Evolutionary conservation across 2,329 filamentous ascomycete species (phyloP), one percentile per base, ranked within the genome.

Genomic region (Magnaporthiopsis rhizophila): DNA sequence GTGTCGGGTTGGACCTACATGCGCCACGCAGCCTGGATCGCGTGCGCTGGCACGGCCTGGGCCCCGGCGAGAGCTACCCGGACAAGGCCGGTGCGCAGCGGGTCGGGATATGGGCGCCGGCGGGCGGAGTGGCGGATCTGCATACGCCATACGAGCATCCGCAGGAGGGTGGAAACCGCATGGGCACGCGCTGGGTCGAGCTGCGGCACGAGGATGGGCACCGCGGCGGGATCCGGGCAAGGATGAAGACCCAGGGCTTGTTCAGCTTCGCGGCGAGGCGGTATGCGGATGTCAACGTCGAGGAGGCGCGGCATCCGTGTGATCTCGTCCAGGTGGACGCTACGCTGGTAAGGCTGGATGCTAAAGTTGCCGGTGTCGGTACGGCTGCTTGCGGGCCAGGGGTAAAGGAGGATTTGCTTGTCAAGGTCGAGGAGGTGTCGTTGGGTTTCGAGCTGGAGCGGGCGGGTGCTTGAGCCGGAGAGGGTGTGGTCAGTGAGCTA

Each of bases 111-210:
- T 85, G 78, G 72, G 11, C 36, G n/a, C 11, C 58, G n/a, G 71
- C 70, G 0, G 70, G 70, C 0, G 73, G 71, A 0, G 74, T 86
- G 1, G 76, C 78, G 0, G 78, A 81, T 0, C 77, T 90, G 32
- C 81, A 83, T 70, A 80, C 81, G 0, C 76, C 78, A 0, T 89
- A 89, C 69, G 88, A 90, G 24, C 85, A 86, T 28, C 88, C 88
- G 0, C 88, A 91, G 71, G 88, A 90, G 69, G 85, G 82, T 63
- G 85, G 86, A 0, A 90, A 90, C 71, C 78, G 84, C 18, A 84
- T 83, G 64, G 84, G 84, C 45, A 83, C 82, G 0, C 77, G 83
- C 8, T 89, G 85, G 82, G 73, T 89, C 4, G 74, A 75, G 18
- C 65, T 80, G 8, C 69, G 64, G 3, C 65, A 73, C 28, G 62